Base-by-base conservation (phyloP, 176 grass and related monocot species). In the Leersia perrieri region DNA sequence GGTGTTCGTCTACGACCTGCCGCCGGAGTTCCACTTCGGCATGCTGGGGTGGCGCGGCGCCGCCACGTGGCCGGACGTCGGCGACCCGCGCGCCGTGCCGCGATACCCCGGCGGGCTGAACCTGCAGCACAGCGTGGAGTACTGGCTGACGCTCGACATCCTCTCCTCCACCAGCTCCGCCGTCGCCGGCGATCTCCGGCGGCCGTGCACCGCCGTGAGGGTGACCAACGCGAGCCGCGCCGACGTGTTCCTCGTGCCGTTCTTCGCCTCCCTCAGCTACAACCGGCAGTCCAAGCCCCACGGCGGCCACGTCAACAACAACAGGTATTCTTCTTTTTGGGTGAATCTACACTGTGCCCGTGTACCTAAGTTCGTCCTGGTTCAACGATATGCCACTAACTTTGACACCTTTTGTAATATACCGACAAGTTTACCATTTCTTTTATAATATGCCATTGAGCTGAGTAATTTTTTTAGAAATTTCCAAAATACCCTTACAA, bases 251-350 rank as follows among this genome's bases (percentile, higher is more conserved):
- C 92, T 97, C 51, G 94, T 97, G 66, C 94, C 94, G 0, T 97
- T 97, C 82, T 97, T 97, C 79, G 90, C 91, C 66, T 97, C 94
- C 26, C 74, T 94, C 70, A 94, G 91, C 85, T 97, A 94, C 82
- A 97, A 97, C 74, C 63, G 89, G 3, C 91, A 94, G 73, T 97
- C 89, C 7, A 90, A 90, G 81, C 78, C 79, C 14, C 89, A 66
- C 2, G 89, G 91, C 49, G n/a, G n/a, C n/a, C n/a, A n/a, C n/a
- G n/a, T n/a, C n/a, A n/a, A n/a, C n/a, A n/a, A n/a, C n/a, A n/a
- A n/a, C n/a, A n/a, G n/a, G n/a, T n/a, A n/a, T n/a, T n/a, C n/a
- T n/a, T n/a, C n/a, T n/a, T n/a, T n/a, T n/a, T n/a, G n/a, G n/a
- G n/a, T n/a, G n/a, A n/a, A n/a, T n/a, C n/a, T n/a, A n/a, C n/a